A percentile compares a stretch with the other conserved stretches of the same genome.
Conservation (phyloP, 202 grass and related monocot species). For the Setaria viridis region DNA sequence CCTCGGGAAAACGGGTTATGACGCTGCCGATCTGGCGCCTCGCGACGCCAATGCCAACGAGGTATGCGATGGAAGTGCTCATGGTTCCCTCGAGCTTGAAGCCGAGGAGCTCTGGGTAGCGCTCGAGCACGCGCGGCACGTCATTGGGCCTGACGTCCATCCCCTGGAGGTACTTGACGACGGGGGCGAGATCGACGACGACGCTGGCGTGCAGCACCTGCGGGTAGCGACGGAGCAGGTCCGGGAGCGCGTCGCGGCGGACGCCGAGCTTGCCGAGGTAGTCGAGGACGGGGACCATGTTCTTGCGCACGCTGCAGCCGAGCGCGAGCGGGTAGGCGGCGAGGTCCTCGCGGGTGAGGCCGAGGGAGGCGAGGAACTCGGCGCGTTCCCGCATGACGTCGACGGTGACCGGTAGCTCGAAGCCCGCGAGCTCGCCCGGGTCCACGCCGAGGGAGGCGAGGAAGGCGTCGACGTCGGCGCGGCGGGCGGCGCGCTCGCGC, state of each 20-base stretch:
- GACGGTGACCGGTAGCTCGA: constrained; percentile 87
- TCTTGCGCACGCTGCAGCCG: constrained; percentile 94
- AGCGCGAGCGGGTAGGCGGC: constrained; percentile 86
- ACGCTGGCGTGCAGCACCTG: constrained; percentile 96
- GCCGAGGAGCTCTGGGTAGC: constrained; percentile 83
- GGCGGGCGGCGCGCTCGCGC: constrained; percentile 58
- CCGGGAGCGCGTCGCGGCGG: constrained; percentile 70
- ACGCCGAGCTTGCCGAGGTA: constrained; percentile 95
- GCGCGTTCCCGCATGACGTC: constrained; percentile 92
- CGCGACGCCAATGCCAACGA: constrained; percentile 74
- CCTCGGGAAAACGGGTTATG: constrained; percentile 76
- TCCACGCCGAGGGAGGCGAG: constrained; percentile 72
- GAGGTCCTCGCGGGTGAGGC: constrained; percentile 71
- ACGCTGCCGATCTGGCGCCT: constrained; percentile 68
- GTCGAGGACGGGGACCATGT: constrained; percentile 97
- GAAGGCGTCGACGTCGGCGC: constrained; percentile 77
- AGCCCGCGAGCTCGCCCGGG: constrained; percentile 71
- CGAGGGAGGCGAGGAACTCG: constrained; percentile 86
- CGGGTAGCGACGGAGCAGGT: constrained; percentile 87
- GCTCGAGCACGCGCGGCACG: constrained; percentile 84
- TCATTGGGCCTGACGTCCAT: constrained; percentile 72
- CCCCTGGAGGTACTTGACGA: constrained; percentile 92
- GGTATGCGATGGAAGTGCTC: constrained; percentile 94
- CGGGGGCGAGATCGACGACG: constrained; percentile 85
- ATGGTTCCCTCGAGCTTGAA: constrained; percentile 99